Evolutionary conservation across 2,329 filamentous ascomycete genomes (phyloP).

Genomic region (Trichoderma oligosporum): DNA sequence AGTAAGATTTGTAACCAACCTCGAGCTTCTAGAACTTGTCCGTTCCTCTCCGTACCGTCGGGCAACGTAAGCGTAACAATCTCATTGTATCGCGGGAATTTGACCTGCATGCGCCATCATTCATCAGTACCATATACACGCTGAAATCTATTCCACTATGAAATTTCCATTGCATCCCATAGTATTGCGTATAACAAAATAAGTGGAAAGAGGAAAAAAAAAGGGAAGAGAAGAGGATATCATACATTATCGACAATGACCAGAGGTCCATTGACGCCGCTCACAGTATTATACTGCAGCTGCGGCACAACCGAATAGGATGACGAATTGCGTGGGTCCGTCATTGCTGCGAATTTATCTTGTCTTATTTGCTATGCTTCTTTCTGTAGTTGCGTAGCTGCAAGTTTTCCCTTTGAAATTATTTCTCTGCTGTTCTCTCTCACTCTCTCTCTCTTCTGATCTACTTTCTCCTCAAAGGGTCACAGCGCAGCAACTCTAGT

Average conservation of each 20-base stretch:
- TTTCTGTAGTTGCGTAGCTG: not conserved
- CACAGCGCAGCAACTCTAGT: not conserved
- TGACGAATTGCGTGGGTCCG: conserved; percentile 56
- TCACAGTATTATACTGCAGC: conserved; percentile 95
- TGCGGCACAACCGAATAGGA: conserved; percentile 58
- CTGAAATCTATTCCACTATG: conserved; percentile 18
- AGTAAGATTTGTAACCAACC: conserved; percentile 50
- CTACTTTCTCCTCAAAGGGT: not conserved
- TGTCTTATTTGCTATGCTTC: not conserved
- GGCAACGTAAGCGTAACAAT: conserved; percentile 94
- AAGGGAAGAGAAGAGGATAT: not conserved
- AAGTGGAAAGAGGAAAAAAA: not conserved
- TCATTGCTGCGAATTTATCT: conserved; percentile 37
- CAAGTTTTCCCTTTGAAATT: not conserved
- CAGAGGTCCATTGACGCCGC: conserved; percentile 94
- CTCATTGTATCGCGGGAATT: conserved; percentile 96
- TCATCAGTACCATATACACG: conserved; percentile 21
- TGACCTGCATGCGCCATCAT: conserved; percentile 61
- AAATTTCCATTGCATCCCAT: not conserved
- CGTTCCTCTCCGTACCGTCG: conserved; percentile 89
- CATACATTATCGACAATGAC: conserved; percentile 93
- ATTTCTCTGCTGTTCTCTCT: not conserved
- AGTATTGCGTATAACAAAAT: not conserved
- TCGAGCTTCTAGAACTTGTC: conserved; percentile 95
- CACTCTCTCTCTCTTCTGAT: too few relatives aligned